Evolutionary conservation across 176 grass and related monocot species (phyloP).

Genomic region (Tillandsia leiboldiana): DNA sequence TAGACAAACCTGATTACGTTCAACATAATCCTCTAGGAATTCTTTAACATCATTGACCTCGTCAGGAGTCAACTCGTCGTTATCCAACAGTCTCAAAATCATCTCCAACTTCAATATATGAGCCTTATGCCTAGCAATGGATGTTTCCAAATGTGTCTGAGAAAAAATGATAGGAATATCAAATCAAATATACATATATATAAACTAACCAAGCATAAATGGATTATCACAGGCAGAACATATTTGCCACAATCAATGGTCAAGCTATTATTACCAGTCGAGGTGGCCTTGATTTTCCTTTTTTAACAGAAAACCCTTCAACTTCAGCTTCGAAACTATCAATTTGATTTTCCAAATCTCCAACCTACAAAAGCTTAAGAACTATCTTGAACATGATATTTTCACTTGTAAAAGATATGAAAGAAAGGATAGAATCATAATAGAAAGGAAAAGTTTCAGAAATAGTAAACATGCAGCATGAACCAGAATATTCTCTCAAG

Average conservation of each 20-base stretch:
- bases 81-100: constrained; percentile 95
- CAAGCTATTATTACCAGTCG: constrained; percentile 57
- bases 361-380: constrained; percentile 44
- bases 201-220: constrained; percentile 7
- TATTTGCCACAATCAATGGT: constrained; percentile 13
- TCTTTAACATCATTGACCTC: constrained; percentile 98
- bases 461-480: too few relatives aligned
- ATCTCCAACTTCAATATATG: constrained; percentile 97
- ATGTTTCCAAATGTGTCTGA: constrained; percentile 91
- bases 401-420: background rate
- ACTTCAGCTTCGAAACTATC: constrained; percentile 95
- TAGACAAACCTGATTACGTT: constrained; percentile 69
- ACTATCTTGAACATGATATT: background rate
- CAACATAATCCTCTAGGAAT: constrained; percentile 97
- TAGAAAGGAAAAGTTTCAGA: too few relatives aligned
- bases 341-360: constrained; percentile 92
- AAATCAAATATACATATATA: constrained; percentile 7
- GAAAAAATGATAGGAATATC: constrained; percentile 24
- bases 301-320: constrained; percentile 97
- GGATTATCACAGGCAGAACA: background rate
- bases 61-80: constrained; percentile 96
- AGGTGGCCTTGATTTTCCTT: constrained; percentile 81
- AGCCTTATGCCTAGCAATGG: constrained; percentile 86
- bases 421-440: background rate
- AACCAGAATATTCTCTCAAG: too few relatives aligned